phyloP scores from a whole-genome alignment of 345 rosid genomes.

The Turritis glabra region DNA sequence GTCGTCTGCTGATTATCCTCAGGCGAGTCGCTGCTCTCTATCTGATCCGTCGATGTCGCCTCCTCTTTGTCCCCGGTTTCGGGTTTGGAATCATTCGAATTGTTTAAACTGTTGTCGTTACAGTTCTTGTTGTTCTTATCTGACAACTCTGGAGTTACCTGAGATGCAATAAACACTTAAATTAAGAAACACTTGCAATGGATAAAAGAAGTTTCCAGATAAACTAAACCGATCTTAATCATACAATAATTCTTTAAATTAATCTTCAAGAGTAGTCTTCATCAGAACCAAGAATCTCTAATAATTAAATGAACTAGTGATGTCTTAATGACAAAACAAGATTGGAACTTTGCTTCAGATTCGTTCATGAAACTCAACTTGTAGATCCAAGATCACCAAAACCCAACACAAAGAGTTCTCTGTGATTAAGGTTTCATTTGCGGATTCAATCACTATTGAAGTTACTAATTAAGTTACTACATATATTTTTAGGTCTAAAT shows the following conservation, averaged over 20 bases:
- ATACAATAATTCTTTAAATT: conserved; percentile 17
- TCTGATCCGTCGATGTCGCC: conserved; percentile 43
- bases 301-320: not conserved
- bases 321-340: not conserved
- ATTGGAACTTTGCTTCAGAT: not conserved
- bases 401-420: not conserved
- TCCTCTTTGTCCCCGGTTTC: conserved; percentile 47
- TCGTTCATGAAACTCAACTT: too few relatives aligned
- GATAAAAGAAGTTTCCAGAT: conserved; percentile 23
- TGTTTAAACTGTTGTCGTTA: not conserved
- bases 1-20: conserved; percentile 33
- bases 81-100: conserved; percentile 25
- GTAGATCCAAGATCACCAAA: not conserved
- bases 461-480: not conserved
- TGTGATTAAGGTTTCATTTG: not conserved
- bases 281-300: conserved; percentile 15
- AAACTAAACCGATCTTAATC: not conserved
- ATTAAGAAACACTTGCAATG: conserved; percentile 12
- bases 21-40: conserved; percentile 43
- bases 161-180: conserved; percentile 1
- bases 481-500: not conserved
- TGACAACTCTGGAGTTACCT: conserved; percentile 14
- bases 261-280: too few relatives aligned
- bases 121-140: conserved; percentile 3
- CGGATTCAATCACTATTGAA: not conserved